Conservation (phyloP, 129 eudicot genomes). For the Helianthus annuus region HanXRQr2.0-SUNRISE NC_035441.2:130085527-130086026, state of each 20-base stretch:
- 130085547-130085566: too few species aligned
- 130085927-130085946: not conserved
- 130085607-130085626: not conserved
- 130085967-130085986: not conserved
- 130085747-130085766: not conserved
- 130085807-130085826: not conserved
- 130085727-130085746: not conserved
- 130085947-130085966: not conserved
- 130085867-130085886: not conserved
- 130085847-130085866: too few species aligned
- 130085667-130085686: constrained; percentile 7
- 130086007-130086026: not conserved
- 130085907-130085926: not conserved
- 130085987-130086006: not conserved
- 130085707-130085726: not conserved
- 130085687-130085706: not conserved
- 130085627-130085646: too few species aligned
- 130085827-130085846: not conserved
- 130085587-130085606: not conserved
- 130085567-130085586: too few species aligned
- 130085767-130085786: not conserved
- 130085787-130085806: not conserved
- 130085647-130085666: not conserved
- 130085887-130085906: not conserved
- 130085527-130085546: too few species aligned